phyloP scores from a whole-genome alignment of 2,329 filamentous ascomycete species.

The Endothia cerciana region DNA sequence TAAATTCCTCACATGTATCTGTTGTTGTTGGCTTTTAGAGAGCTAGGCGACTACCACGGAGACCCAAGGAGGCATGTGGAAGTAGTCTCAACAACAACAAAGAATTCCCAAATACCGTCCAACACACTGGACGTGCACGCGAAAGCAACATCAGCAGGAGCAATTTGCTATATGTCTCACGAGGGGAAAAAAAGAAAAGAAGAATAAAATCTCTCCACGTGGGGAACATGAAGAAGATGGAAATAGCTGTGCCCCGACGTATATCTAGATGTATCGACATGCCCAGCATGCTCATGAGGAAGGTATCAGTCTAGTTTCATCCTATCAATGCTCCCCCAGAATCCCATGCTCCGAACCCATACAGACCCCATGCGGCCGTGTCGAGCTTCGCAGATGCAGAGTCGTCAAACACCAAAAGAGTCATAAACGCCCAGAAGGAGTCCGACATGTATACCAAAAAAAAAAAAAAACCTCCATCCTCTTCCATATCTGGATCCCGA shows the following conservation, averaged over 20 bases:
- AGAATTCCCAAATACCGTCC: not conserved
- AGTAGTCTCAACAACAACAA: not conserved
- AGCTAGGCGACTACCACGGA: not conserved
- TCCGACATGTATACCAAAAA: not conserved
- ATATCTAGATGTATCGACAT: not conserved
- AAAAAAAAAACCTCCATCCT: not conserved
- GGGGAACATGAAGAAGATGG: not conserved
- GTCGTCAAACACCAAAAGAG: not conserved
- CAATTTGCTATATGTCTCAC: not conserved
- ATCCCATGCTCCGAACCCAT: not conserved
- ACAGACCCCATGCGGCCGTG: not conserved
- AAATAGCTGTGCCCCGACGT: not conserved
- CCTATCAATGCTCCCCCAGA: not conserved
- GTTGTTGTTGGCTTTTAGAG: no score
- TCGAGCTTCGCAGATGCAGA: not conserved
- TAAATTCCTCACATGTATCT: not conserved
- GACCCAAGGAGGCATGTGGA: not conserved
- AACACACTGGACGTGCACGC: not conserved
- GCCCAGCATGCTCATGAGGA: not conserved
- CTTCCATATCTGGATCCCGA: not conserved
- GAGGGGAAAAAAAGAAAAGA: no score
- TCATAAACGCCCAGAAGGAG: not conserved
- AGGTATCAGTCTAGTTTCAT: conserved; percentile 4
- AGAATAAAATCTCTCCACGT: no score
- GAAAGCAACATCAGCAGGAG: not conserved